Evolutionary conservation across 805 yeast species (phyloP), one percentile per base, ranked within the genome.

Genomic region (Yarrowia phangngaensis): DNA sequence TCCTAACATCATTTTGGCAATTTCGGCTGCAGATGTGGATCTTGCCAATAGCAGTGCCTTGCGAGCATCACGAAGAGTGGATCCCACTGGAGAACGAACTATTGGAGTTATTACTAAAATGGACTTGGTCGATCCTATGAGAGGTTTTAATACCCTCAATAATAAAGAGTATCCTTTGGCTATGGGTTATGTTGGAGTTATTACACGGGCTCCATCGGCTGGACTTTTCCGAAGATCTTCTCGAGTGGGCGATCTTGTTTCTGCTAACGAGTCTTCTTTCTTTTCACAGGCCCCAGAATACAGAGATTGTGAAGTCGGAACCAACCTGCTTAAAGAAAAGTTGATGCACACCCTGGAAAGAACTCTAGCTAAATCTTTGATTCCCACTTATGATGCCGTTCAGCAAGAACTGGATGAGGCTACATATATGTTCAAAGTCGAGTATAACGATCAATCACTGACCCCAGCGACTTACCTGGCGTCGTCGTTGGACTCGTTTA

Each of bases 171-270:
- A 94, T 60, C 97, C 98, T 0, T 70, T 92, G 53, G 80, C 76
- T 58, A 85, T 92, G 95, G 99, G 99, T 0, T 92, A 92, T 62
- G 97, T 92, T 15, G 99, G 99, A 51, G 97, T 94, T n/a, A 82
- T 94, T 14, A 85, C 97, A 2, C 84, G 79, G 55, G 75, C 84
- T 0, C 95, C 92, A 2, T 36, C 62, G 1, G 51, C 51, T 2
- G 66, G 75, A 0, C 60, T 83, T 11, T 80, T 80, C 64, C 64
- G 75, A 51, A 70, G 82, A 53, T 64, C 76, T 2, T 78, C 83
- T 1, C 73, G 76, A 59, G 77, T 88, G 1, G 79, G 76, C 52
- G 70, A 78, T 27, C 53, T 62, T 9, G 63, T 71, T 20, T 57
- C 65, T 13, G 57, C 63, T 30, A 55, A 62, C 53, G 94, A 84